Evolutionary conservation across 2,329 filamentous ascomycete genomes (phyloP), one percentile per base, ranked within the genome.

Genomic region (Paramyrothecium sp.): DNA sequence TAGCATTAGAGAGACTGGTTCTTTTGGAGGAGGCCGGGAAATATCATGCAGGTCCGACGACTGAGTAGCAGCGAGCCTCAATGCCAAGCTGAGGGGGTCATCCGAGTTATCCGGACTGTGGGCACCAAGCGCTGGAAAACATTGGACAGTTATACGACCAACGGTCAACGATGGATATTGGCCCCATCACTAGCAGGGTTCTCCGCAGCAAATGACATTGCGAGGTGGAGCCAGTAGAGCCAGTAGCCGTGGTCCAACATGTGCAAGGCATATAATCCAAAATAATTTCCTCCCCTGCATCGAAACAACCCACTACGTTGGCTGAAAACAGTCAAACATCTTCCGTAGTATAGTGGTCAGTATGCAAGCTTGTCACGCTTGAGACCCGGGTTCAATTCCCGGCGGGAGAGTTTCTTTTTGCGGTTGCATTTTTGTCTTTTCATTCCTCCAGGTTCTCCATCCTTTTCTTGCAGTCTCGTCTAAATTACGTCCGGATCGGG

Each of bases 301-400:
- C 38, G n/a, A 44, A 44, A 44, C 38, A 44, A 44, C 38, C 38
- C 13, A 16, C 38, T 44, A 44, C 38, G n/a, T 19, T 44, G 13
- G 38, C 38, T 44, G 38, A 44, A 17, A 44, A 44, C 38, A 44
- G 38, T 12, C 13, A 44, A 44, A 38, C 19, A 51, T 55, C 54
- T 55, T 55, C 54, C 54, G 54, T 55, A 55, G 54, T 55, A 55
- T 55, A 55, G 54, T 55, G 54, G 54, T 55, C 54, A 55, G 54
- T 55, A 55, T 55, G 54, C 54, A 50, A 55, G 54, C 54, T 55
- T 53, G 51, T 53, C 51, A 53, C 51, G 51, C 51, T 53, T 53
- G 51, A 53, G 51, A 53, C 51, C 49, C 51, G 51, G 51, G 51
- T 53, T 53, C 51, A 53, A 53, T 53, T 53, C 51, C 51, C 51